Evolutionary conservation across 1,139 yeast genomes (phyloP).

Genomic region (Hansenula sp.): DNA sequence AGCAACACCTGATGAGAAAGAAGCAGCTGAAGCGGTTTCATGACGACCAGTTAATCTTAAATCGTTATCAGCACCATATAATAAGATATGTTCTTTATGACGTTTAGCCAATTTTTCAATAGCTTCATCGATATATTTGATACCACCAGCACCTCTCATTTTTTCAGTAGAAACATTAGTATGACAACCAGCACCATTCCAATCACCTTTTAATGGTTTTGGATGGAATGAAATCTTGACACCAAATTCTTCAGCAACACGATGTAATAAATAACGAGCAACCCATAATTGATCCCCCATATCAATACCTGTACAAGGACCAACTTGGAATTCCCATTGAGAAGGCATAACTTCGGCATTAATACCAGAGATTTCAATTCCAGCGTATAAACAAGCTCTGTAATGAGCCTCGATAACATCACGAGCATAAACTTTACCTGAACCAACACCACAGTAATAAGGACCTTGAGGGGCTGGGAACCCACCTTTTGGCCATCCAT

Average conservation of each 20-base stretch:
- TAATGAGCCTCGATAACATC: slow-evolving; percentile 98
- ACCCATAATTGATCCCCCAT: slow-evolving; percentile 99
- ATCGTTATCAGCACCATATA: slow-evolving; percentile 94
- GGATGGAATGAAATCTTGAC: slow-evolving; percentile 99
- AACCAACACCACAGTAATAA: slow-evolving; percentile 99
- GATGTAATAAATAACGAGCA: slow-evolving; percentile 86
- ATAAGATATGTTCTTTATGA: slow-evolving; percentile 93
- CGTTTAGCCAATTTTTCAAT: slow-evolving; percentile 92
- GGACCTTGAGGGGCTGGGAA: slow-evolving; percentile 99
- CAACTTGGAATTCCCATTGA: slow-evolving; percentile 99
- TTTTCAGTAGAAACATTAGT: slow-evolving; percentile 91
- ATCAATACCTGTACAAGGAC: slow-evolving; percentile 91
- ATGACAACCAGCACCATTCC: slow-evolving; percentile 99
- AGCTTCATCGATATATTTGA: slow-evolving; percentile 89
- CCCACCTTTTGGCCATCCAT: slow-evolving; percentile 99
- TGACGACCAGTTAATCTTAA: slow-evolving; percentile 96
- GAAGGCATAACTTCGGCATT: slow-evolving; percentile 99
- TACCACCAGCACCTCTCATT: slow-evolving; percentile 96
- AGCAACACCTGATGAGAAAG: slow-evolving; percentile 96
- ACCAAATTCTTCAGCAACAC: slow-evolving; percentile 98
- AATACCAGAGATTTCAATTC: slow-evolving; percentile 88
- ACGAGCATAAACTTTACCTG: slow-evolving; percentile 97
- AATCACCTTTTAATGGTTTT: slow-evolving; percentile 97
- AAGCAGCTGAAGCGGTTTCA: slow-evolving; percentile 93
- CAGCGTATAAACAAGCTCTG: slow-evolving; percentile 95